Evolutionary conservation across 805 yeast genomes (phyloP), one percentile per base, ranked within the genome.

Genomic region (Yarrowia porcina): DNA sequence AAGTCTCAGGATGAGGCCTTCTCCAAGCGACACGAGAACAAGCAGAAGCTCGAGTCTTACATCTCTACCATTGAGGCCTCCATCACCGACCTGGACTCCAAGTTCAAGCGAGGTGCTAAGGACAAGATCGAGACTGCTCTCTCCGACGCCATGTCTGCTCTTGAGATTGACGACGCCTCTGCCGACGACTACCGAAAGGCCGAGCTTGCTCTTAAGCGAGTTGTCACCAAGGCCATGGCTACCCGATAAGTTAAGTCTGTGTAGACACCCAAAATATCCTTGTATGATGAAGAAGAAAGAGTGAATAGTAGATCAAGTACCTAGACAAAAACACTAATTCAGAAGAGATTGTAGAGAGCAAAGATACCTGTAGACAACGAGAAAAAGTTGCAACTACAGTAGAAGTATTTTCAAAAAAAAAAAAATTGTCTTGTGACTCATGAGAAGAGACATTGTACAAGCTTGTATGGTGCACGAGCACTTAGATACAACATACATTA

Each of bases 121-220:
- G 93, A 90, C 84, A 90, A 88, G 89, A 89, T 93, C 77, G 98
- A 93, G 86, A 80, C 91, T 78, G 97, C 97, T 82, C 86, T 93
- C 76, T 89, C 98, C 73, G 98, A 93, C 75, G 98, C 98, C 79
- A 81, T 93, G 83, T 96, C 96, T 75, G 92, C 97, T 79, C 88
- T 93, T 77, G 97, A 92, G 83, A 83, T 94, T 70, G 97, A 93
- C 84, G 98, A 94, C 72, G 85, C 97, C 67, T 76, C 96, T 74
- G 93, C 97, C 78, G 99, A 94, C 77, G 97, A 92, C 81, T 86
- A 83, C 84, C 90, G 98, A 88, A 94, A 90, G 88, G 98, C 99
- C 77, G 98, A 94, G 86, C 90, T 94, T 79, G 87, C 91, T 80
- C 89, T 94, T 80, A 94, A 94, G 91, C 90, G 99, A 82, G 97